These are phyloP conservation scores for Striga asiatica DNA, from an alignment of 257 asterid species.

Conservation along the genomic window DNA sequence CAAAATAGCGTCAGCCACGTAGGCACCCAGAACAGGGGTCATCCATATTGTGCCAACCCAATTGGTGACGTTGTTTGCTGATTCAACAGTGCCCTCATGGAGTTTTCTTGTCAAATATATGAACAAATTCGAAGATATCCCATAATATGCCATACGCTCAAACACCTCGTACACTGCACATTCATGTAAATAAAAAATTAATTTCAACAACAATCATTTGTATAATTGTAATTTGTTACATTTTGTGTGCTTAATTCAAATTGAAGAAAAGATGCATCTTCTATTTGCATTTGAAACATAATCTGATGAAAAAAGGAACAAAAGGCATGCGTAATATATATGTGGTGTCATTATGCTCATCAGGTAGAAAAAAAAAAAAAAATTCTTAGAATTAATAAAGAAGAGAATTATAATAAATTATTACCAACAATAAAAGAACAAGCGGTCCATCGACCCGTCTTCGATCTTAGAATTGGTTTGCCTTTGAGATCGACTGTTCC, in stretches of 20 bases:
- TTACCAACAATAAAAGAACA: slow-evolving; percentile 52
- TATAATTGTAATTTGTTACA: no score
- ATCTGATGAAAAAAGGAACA: no score
- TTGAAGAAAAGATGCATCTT: no score
- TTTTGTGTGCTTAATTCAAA: no score
- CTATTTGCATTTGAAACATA: no score
- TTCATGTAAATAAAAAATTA: no score
- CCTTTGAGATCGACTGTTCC: slow-evolving; percentile 55
- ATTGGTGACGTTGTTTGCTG: slow-evolving; percentile 56
- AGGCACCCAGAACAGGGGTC: slow-evolving; percentile 65
- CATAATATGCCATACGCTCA: slow-evolving; percentile 64
- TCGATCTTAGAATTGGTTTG: slow-evolving; percentile 36
- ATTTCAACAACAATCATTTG: no score
- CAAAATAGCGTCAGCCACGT: slow-evolving; percentile 48
- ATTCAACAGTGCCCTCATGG: slow-evolving; percentile 52
- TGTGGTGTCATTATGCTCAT: no score
- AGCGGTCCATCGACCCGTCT: slow-evolving; percentile 55
- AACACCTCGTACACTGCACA: slow-evolving; percentile 47
- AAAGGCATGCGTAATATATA: no score
- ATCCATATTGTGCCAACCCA: slow-evolving; percentile 64
- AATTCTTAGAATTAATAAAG: no score
- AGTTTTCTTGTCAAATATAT: slow-evolving; percentile 36
- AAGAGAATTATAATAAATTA: neutral
- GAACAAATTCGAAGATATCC: slow-evolving; percentile 50
- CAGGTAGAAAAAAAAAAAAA: no score